Evolutionary conservation across 495 filamentous ascomycete genomes (phyloP).

Genomic region (Monascus purpureus): DNA sequence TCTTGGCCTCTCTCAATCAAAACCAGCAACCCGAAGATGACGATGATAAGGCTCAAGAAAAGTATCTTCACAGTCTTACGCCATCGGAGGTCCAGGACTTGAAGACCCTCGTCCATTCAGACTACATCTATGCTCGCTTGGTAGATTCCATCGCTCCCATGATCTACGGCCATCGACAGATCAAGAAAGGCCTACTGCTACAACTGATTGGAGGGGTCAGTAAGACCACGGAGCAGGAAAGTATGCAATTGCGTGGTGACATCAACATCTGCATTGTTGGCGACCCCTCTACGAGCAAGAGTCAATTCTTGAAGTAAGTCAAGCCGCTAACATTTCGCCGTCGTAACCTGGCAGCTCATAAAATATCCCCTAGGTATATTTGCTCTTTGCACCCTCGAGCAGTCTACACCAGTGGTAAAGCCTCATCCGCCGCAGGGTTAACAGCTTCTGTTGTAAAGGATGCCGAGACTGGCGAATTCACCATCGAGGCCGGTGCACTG

Average conservation of each 20-base stretch:
- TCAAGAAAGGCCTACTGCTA: constrained; percentile 92
- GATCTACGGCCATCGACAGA: constrained; percentile 92
- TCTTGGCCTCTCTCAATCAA: constrained; percentile 69
- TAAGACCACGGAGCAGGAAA: constrained; percentile 73
- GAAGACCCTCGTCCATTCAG: constrained; percentile 81
- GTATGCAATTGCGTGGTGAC: constrained; percentile 86
- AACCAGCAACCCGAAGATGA: constrained; percentile 48
- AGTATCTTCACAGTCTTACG: constrained; percentile 70
- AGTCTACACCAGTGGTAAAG: constrained; percentile 96
- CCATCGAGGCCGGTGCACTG: constrained; percentile 93
- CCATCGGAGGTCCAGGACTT: constrained; percentile 81
- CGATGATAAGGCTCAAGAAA: constrained; percentile 77
- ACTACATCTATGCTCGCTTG: constrained; percentile 86
- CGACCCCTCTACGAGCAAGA: constrained; percentile 95
- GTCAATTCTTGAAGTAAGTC: constrained; percentile 81
- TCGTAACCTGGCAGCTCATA: not conserved
- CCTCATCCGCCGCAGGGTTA: constrained; percentile 92
- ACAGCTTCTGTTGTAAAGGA: constrained; percentile 97
- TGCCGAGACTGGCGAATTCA: constrained; percentile 96
- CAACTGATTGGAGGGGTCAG: constrained; percentile 87
- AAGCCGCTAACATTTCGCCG: not conserved
- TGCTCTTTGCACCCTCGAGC: constrained; percentile 90
- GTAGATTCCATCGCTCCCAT: constrained; percentile 94
- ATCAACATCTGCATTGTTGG: constrained; percentile 99
- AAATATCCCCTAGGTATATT: constrained; percentile 45